A percentile compares a stretch with the other conserved stretches of the same genome.
Evolutionary conservation across 352 stramenopile genomes (phyloP).

Genomic region (Globisporangium alternatum): DNA sequence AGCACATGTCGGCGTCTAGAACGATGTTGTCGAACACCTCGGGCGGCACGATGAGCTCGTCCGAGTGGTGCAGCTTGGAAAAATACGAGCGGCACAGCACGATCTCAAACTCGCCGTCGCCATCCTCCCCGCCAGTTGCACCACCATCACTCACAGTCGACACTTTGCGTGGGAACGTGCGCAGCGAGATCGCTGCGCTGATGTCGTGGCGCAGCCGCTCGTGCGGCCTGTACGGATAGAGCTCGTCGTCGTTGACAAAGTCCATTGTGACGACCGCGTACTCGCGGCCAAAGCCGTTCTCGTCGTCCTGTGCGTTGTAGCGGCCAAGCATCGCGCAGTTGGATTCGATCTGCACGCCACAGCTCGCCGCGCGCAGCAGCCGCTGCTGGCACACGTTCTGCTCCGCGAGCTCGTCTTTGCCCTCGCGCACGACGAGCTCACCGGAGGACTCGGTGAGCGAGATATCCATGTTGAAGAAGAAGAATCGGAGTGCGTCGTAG

Average conservation of each 20-base stretch:
- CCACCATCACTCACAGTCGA: background rate
- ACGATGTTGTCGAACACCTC: slow-evolving; percentile 13
- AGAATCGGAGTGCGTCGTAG: slow-evolving; percentile 6
- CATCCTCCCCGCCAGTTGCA: background rate
- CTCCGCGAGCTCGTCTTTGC: slow-evolving; percentile 19
- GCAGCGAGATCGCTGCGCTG: slow-evolving; percentile 23
- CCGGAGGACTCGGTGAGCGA: slow-evolving; percentile 21
- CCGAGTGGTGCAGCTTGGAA: slow-evolving; percentile 11
- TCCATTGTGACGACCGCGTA: slow-evolving; percentile 38
- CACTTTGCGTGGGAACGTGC: slow-evolving; percentile 4
- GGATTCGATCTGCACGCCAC: slow-evolving; percentile 7
- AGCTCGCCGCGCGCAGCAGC: background rate
- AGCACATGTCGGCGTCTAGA: slow-evolving; percentile 17
- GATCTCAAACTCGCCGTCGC: slow-evolving; percentile 2
- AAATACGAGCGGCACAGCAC: slow-evolving; percentile 13
- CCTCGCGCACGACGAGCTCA: slow-evolving; percentile 35
- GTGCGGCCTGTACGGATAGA: slow-evolving; percentile 25
- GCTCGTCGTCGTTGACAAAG: slow-evolving; percentile 42
- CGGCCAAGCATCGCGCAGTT: slow-evolving; percentile 10
- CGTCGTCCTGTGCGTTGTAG: background rate
- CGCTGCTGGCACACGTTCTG: slow-evolving; percentile 11
- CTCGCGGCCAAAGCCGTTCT: slow-evolving; percentile 8
- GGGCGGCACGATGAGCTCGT: background rate
- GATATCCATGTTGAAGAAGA: slow-evolving; percentile 22
- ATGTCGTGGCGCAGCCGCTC: slow-evolving; percentile 22